phyloP scores from a whole-genome alignment of 2,329 filamentous ascomycete genomes.

The Trichoderma sp. region DNA sequence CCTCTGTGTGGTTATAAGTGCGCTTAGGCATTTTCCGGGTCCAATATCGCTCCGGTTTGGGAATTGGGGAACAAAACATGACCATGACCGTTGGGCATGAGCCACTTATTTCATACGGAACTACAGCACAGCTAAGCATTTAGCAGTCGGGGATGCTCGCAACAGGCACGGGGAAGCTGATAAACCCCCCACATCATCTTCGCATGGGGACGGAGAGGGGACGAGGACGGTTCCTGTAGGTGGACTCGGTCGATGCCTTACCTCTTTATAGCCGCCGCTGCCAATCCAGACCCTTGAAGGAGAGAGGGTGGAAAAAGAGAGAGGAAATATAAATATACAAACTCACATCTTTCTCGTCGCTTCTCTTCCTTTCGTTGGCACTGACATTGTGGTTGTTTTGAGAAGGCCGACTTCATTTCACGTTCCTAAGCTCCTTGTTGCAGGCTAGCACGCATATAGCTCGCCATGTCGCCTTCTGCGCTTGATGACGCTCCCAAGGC shows the following conservation, averaged over 20 bases:
- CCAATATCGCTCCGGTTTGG: neutral
- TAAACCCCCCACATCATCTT: neutral
- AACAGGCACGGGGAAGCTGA: neutral
- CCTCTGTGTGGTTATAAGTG: neutral
- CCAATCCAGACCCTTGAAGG: neutral
- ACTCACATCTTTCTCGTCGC: neutral
- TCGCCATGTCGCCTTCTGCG: slow-evolving; percentile 37
- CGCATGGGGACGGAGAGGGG: slow-evolving; percentile 12
- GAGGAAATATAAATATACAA: neutral
- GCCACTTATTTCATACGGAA: slow-evolving; percentile 3
- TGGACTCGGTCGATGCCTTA: slow-evolving; percentile 6
- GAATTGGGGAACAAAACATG: neutral
- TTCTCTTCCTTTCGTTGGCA: neutral
- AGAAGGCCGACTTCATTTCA: neutral
- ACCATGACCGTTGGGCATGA: neutral
- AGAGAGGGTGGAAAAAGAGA: neutral
- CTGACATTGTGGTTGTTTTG: neutral
- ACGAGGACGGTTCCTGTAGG: neutral
- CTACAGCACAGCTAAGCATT: neutral
- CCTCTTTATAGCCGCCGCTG: slow-evolving; percentile 4
- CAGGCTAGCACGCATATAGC: neutral
- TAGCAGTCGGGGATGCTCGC: slow-evolving; percentile 5
- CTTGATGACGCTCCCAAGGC: slow-evolving; percentile 31
- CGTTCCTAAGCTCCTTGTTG: neutral
- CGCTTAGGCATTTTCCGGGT: slow-evolving; percentile 15